Base-by-base conservation (phyloP, 2,329 filamentous ascomycete species). In the Alternaria atra region DNA sequence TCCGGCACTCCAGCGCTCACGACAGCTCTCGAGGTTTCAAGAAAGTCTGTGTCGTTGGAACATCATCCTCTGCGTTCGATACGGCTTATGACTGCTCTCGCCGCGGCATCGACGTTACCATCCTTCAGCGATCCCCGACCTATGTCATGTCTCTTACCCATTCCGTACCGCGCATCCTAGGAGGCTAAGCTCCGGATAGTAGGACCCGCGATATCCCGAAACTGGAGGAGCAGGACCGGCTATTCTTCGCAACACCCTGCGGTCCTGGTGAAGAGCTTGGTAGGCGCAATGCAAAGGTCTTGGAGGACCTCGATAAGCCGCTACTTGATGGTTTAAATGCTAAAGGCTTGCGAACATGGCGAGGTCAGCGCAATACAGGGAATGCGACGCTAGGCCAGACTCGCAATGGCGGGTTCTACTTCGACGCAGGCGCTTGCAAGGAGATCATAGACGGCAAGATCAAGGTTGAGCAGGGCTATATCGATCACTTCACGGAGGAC, bases 31-130 rank as follows among this genome's bases (percentile, higher is more conserved):
- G 81, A 29, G 69, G 72, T 12, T 75, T 69, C 52, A 89, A 87
- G 71, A 88, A 85, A 61, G 89, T 86, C 0, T 79, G 91, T 1
- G 85, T 92, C 0, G 82, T 91, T 0, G 90, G 89, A 1, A 87
- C 85, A 2, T 90, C 88, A 75, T 91, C 90, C 73, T 90, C 88
- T 0, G 87, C 82, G 2, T 87, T 90, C 65, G 89, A 91, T 61
- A 91, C 91, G 54, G 86, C 87, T 0, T 88, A 90, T 56, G 87
- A 91, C 60, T 90, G 84, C 66, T 83, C 85, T 23, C 87, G 90
- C 66, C 86, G 87, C 51, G 90, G 89, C 0, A 89, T 88, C 65
- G 80, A 87, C 5, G 85, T 91, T 1, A 91, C 89, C 0, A 87
- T 92, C 73, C 83, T 92, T 0, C 90, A 92, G 75, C 84, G 90